Conservation (phyloP, 805 yeast genomes). For the Cyberlindnera subsufficiens region DNA sequence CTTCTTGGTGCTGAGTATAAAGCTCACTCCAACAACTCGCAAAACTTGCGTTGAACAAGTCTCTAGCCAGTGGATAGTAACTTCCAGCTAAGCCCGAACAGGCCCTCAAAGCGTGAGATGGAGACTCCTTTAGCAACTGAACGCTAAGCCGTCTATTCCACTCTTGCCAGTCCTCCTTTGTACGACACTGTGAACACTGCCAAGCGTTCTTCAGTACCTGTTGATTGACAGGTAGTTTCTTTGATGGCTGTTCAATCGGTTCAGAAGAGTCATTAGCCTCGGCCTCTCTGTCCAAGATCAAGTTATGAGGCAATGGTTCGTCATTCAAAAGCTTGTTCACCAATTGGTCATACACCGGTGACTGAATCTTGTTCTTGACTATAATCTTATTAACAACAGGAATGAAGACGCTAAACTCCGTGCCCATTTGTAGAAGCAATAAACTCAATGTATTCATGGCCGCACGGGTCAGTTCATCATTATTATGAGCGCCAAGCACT, state of each 20-base stretch:
- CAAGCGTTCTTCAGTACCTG: slow-evolving; percentile 70
- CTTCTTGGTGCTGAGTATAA: slow-evolving; percentile 84
- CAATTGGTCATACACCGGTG: slow-evolving; percentile 72
- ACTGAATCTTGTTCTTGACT: slow-evolving; percentile 57
- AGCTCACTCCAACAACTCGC: slow-evolving; percentile 94
- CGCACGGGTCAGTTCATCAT: slow-evolving; percentile 56
- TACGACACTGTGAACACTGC: slow-evolving; percentile 86
- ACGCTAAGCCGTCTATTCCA: slow-evolving; percentile 88
- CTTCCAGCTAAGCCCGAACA: slow-evolving; percentile 86
- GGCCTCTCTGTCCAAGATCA: slow-evolving; percentile 62
- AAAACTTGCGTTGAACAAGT: slow-evolving; percentile 89
- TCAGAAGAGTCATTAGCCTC: slow-evolving; percentile 26
- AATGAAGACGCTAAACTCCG: slow-evolving; percentile 78
- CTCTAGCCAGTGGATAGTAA: slow-evolving; percentile 83
- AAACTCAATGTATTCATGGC: slow-evolving; percentile 78
- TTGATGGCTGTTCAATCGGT: slow-evolving; percentile 63
- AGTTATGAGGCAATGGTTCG: slow-evolving; percentile 78
- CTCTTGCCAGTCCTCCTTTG: slow-evolving; percentile 96
- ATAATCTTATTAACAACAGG: slow-evolving; percentile 72
- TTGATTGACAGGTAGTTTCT: slow-evolving; percentile 69
- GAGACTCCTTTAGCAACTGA: slow-evolving; percentile 84
- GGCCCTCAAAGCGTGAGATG: slow-evolving; percentile 90
- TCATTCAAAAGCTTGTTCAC: slow-evolving; percentile 73
- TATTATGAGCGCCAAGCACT: slow-evolving; percentile 42
- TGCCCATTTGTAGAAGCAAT: slow-evolving; percentile 72